Conservation (phyloP, 1,139 yeast genomes). For the Tardiomyces digboiensis region DNA sequence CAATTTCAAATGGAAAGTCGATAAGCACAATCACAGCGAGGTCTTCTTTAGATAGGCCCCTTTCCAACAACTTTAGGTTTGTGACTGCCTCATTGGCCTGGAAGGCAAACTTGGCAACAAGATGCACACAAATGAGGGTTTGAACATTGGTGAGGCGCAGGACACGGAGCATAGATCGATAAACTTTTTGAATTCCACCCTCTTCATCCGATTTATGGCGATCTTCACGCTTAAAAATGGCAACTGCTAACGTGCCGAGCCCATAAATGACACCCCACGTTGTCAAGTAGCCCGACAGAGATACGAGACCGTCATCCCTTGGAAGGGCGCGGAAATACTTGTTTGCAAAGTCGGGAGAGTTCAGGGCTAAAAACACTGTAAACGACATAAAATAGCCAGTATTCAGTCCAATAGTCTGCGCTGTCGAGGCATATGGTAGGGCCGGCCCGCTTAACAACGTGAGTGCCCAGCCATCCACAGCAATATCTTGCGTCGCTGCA, state of each 20-base stretch:
- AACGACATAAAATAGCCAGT: conserved; percentile 89
- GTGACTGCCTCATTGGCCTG: conserved; percentile 97
- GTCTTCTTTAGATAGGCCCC: conserved; percentile 90
- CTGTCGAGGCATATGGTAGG: conserved; percentile 91
- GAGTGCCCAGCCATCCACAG: conserved; percentile 98
- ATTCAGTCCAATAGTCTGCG: conserved; percentile 92
- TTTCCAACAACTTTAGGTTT: conserved; percentile 81
- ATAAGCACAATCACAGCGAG: conserved; percentile 85
- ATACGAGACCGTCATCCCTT: conserved; percentile 51
- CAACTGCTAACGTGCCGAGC: conserved; percentile 52
- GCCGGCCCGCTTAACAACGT: conserved; percentile 74
- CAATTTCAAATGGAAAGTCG: conserved; percentile 92
- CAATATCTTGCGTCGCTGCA: conserved; percentile 97
- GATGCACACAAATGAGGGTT: conserved; percentile 60
- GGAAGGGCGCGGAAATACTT: conserved; percentile 63
- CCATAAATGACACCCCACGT: conserved; percentile 74
- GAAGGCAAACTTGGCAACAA: conserved; percentile 82
- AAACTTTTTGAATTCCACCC: conserved; percentile 30
- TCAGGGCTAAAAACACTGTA: conserved; percentile 83
- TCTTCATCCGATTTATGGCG: conserved; percentile 32
- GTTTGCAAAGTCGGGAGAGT: conserved; percentile 89
- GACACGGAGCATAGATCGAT: conserved; percentile 67
- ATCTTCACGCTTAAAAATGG: conserved; percentile 35
- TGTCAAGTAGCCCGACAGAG: conserved; percentile 64
- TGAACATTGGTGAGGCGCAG: conserved; percentile 70